Base-by-base conservation (phyloP, 2,329 filamentous ascomycete genomes). In the Alternaria metachromatica region DNA sequence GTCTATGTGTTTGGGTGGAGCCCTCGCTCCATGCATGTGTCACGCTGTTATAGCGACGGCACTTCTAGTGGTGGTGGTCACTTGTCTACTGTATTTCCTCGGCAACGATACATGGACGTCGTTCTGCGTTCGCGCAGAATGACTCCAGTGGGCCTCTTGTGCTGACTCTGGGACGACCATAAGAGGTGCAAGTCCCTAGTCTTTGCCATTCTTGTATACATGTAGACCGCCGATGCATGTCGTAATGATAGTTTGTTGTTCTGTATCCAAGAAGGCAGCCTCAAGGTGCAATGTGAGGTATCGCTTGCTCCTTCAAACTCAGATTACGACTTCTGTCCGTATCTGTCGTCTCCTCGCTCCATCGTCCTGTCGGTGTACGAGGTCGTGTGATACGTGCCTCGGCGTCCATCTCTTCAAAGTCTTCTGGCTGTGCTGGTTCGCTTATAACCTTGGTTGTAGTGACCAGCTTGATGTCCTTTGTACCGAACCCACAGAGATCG, bases 391-490 rank as follows among this genome's bases (percentile, higher is more conserved):
- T 74, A 20, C 72, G 55, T 6, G 65, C 65, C 46, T 73, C 72
- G 3, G 68, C 72, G 30, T 74, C 73, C 64, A 80, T 76, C 61
- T 76, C 76, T 45, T 75, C 74, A n/a, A 67, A 73, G 43, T 80
- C 78, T 6, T 72, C 77, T 1, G 73, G 72, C 10, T 69, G 69
- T 3, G 77, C 76, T 2, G 75, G 76, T 37, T 80, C 78, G 53
- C 71, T 77, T 5, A 66, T 68, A 5, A 80, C 72, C 18, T 74
- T 68, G 4, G 77, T 80, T 8, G 77, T 79, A 20, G 73, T 79
- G 3, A 79, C 75, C 4, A 78, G 58, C 64, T 77, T 79, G 61
- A 80, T 80, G 11, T 79, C 76, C 15, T 71, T 75, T 10, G 55
- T 64, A 10, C 65, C 56, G 2, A 64, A 59, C 5, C 60, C 61